Conservation (phyloP, 441 rosid species). For the Bruguiera hainesii region DNA sequence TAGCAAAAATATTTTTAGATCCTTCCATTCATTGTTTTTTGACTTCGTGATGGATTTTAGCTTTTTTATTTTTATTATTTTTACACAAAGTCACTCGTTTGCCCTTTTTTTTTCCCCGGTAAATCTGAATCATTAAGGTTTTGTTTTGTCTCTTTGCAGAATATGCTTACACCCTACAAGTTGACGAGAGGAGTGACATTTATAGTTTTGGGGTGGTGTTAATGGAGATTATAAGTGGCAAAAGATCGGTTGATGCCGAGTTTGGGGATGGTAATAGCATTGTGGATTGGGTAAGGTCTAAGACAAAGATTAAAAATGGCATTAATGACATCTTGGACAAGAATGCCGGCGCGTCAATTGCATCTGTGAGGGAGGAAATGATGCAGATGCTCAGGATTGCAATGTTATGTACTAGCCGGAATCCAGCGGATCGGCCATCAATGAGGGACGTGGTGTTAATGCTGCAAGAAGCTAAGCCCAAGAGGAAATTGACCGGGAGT, state of each 20-base stretch:
- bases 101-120: not conserved
- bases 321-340: conserved; percentile 55
- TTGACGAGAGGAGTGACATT: conserved; percentile 92
- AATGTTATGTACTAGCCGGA: conserved; percentile 66
- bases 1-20: conserved; percentile 12
- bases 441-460: conserved; percentile 95
- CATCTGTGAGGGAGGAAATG: conserved; percentile 78
- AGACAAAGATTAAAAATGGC: conserved; percentile 64
- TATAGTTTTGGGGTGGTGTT: conserved; percentile 91
- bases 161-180: conserved; percentile 88
- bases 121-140: not conserved
- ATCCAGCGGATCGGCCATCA: conserved; percentile 82
- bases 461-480: conserved; percentile 87
- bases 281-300: conserved; percentile 89
- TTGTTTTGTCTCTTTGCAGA: conserved; percentile 34
- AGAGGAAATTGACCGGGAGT: conserved; percentile 53
- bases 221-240: conserved; percentile 74
- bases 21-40: conserved; percentile 25
- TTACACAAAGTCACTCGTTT: not conserved
- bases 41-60: conserved; percentile 13
- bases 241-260: conserved; percentile 72
- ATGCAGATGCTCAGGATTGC: conserved; percentile 83
- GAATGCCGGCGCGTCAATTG: conserved; percentile 61
- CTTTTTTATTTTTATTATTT: not conserved
- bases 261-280: conserved; percentile 97